Evolutionary conservation across 805 yeast genomes (phyloP).

Genomic region (Yarrowia phangngaensis): DNA sequence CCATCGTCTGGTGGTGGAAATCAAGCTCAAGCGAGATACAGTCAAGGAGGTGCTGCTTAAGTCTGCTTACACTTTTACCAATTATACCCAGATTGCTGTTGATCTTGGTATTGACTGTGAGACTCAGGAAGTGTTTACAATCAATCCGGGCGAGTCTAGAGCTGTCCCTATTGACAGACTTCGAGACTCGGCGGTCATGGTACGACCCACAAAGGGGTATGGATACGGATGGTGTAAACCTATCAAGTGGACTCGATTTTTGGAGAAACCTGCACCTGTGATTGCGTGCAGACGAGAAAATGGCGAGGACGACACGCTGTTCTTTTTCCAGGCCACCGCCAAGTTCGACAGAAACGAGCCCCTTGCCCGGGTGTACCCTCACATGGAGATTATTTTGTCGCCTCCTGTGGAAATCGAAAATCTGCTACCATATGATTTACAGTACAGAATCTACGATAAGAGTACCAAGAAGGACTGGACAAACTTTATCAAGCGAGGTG

Average conservation of each 20-base stretch:
- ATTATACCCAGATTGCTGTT: conserved; percentile 61
- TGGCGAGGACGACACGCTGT: conserved; percentile 41
- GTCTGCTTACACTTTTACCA: conserved; percentile 68
- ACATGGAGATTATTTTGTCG: conserved; percentile 67
- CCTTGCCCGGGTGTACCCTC: conserved; percentile 73
- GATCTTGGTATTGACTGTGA: conserved; percentile 41
- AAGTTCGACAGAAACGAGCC: conserved; percentile 63
- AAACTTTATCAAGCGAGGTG: conserved; percentile 59
- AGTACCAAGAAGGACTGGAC: conserved; percentile 64
- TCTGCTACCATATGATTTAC: conserved; percentile 74
- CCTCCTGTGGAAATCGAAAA: conserved; percentile 87
- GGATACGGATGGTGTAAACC: conserved; percentile 63
- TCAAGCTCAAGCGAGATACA: conserved; percentile 58
- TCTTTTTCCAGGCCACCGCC: conserved; percentile 72
- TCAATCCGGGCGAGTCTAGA: conserved; percentile 55
- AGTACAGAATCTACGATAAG: conserved; percentile 73
- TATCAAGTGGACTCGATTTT: conserved; percentile 43
- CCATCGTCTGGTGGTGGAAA: conserved; percentile 68
- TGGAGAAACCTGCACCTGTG: conserved; percentile 63
- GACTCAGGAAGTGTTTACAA: conserved; percentile 39
- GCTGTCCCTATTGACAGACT: conserved; percentile 74
- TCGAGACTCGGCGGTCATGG: conserved; percentile 51
- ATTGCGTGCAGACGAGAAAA: conserved; percentile 53
- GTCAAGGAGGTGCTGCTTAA: conserved; percentile 74
- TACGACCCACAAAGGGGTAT: conserved; percentile 59